Base-by-base conservation (phyloP, 805 yeast species). In the Suhomyces xylopsoci region DNA sequence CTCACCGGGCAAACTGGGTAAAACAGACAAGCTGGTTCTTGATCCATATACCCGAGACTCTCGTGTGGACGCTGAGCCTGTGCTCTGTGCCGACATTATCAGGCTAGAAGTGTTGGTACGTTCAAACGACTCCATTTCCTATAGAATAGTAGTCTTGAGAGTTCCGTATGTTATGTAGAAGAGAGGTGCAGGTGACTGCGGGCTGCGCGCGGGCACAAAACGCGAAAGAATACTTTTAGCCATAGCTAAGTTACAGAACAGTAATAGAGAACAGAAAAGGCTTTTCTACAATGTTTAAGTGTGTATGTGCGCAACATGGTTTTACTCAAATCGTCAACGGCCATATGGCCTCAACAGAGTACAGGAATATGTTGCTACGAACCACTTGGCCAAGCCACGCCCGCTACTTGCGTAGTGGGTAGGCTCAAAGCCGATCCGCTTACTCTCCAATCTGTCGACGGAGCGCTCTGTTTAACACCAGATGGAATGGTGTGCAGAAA, bases 321-420 rank as follows among this genome's bases (percentile, higher is more conserved):
- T 92, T 89, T 89, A 91, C 98, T 93, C 97, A 89, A 90, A 84
- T 94, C 96, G 87, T 85, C 83, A 93, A 80, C 65, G 84, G 96
- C 84, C 94, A 76, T 66, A 79, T 88, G 84, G 87, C 88, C 83
- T 88, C 80, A 96, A 96, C 87, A 92, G 93, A 84, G 97, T 90
- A 81, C 88, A 93, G 98, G 98, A 93, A 93, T 93, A 93, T 93
- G 96, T 93, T 83, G 97, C 96, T 78, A 75, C 85, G 81, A 71
- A 71, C 71, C 74, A 81, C 76, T 71, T 75, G 87, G 79, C 77
- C 87, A 88, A 85, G 84, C 89, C 84, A 69, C 68, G 64, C 68
- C 71, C 32, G 3, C 22, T 36, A 38, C 36, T 47, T 47, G 49
- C 49, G 36, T 38, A 61, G 57, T 56, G 50, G 62, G 77, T 76